A percentile compares a stretch with the other conserved stretches of the same genome.
phyloP scores from a whole-genome alignment of 768 basidiomycete species.

The Pholiota conissans region DNA sequence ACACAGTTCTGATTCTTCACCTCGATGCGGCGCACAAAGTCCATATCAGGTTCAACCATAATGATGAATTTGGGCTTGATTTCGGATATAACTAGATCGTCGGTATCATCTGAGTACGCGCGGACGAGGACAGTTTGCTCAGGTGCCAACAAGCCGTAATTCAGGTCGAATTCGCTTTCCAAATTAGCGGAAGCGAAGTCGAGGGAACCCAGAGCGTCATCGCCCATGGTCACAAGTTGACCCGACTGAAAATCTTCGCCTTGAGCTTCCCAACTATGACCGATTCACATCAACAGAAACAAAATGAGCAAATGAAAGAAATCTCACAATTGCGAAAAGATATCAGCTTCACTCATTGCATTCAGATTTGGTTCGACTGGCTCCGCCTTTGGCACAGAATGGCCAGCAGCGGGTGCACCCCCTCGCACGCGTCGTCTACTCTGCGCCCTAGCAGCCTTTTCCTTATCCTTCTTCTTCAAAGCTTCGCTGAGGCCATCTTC shows the following conservation, averaged over 20 bases:
- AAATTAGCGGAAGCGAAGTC: constrained; percentile 39
- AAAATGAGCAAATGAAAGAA: not conserved
- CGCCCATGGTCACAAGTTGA: constrained; percentile 22
- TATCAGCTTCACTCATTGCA: constrained; percentile 47
- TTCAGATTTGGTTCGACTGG: constrained; percentile 27
- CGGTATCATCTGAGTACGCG: constrained; percentile 88
- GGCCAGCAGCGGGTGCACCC: constrained; percentile 48
- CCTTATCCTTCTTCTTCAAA: constrained; percentile 73
- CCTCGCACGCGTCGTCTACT: constrained; percentile 78
- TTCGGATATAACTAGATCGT: constrained; percentile 86
- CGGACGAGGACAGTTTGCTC: constrained; percentile 85
- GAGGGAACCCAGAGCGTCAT: constrained; percentile 27
- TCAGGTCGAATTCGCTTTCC: constrained; percentile 64
- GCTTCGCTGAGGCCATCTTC: constrained; percentile 63
- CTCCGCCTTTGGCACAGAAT: constrained; percentile 16
- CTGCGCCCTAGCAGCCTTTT: constrained; percentile 54
- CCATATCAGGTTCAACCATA: constrained; percentile 91
- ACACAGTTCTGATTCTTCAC: constrained; percentile 43
- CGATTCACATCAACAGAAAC: not conserved
- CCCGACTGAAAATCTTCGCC: constrained; percentile 17
- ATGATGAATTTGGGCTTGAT: constrained; percentile 89
- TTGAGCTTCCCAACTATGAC: constrained; percentile 39
- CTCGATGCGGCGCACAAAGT: constrained; percentile 91
- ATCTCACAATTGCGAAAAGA: constrained; percentile 61
- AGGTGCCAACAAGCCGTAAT: constrained; percentile 78